Conservation (phyloP, 805 yeast species). For the Monosporozyma servazzii region DNA sequence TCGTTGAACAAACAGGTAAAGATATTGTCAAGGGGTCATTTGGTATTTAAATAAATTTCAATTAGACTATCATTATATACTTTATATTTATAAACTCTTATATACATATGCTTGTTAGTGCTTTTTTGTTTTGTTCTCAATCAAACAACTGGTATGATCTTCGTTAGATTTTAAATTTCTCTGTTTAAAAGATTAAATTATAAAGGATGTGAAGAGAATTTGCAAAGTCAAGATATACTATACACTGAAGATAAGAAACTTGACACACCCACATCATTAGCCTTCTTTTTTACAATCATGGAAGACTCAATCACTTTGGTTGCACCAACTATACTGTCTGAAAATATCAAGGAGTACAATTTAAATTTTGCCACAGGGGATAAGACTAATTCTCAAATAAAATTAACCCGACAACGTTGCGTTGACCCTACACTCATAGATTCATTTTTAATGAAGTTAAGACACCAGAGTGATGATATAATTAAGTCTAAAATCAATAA, state of each 20-base stretch:
- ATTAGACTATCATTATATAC: not conserved
- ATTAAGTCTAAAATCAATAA: conserved; percentile 37
- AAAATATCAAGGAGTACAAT: conserved; percentile 8
- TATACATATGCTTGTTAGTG: not conserved
- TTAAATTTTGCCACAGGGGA: conserved; percentile 11
- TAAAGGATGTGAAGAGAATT: not conserved
- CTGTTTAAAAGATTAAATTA: not conserved
- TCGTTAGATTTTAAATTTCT: too few species aligned
- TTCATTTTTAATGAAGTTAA: conserved; percentile 22
- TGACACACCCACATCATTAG: too few species aligned
- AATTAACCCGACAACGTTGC: conserved; percentile 23
- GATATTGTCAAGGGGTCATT: conserved; percentile 43
- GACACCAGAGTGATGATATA: conserved; percentile 38
- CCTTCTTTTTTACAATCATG: not conserved
- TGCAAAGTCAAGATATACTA: too few species aligned
- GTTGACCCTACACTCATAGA: conserved; percentile 25
- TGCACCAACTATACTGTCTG: conserved; percentile 9
- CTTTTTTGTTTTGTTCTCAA: not conserved
- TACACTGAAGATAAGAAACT: not conserved
- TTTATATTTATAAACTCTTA: not conserved
- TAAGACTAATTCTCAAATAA: conserved; percentile 11
- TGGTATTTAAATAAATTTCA: conserved; percentile 33
- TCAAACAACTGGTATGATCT: too few species aligned
- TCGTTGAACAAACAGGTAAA: conserved; percentile 41
- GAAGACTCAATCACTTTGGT: conserved; percentile 5